Percentiles rank a stretch among this genome's conserved stretches.
Evolutionary conservation across 2,329 filamentous ascomycete genomes (phyloP).

Genomic region (Fusarium algeriense): DNA sequence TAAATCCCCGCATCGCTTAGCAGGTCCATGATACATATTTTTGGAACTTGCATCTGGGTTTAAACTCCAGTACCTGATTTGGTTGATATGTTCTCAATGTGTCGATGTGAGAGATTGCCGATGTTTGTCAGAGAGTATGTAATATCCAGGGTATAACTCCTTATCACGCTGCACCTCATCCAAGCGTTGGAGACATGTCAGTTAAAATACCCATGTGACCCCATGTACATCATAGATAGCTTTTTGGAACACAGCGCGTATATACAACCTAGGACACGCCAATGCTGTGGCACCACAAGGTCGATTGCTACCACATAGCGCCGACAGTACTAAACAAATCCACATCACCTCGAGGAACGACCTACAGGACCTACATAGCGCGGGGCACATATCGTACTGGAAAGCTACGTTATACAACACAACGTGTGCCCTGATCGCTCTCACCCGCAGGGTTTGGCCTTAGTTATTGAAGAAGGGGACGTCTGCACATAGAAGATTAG

Average conservation of each 20-base stretch:
- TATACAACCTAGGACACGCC: conserved; percentile 5
- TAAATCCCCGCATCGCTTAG: background rate
- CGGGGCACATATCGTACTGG: conserved; percentile 7
- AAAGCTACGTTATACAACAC: conserved; percentile 1
- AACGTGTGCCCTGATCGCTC: background rate
- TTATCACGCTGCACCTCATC: background rate
- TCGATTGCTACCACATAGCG: conserved; percentile 11
- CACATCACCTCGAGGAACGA: conserved; percentile 2
- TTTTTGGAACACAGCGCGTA: conserved; percentile 14
- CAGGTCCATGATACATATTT: background rate
- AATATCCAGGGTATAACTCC: too few relatives aligned
- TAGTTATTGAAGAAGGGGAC: background rate
- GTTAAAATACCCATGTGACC: background rate
- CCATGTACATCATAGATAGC: background rate
- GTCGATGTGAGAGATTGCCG: too few relatives aligned
- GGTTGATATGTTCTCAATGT: background rate
- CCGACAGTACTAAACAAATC: conserved; percentile 1
- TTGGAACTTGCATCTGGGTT: background rate
- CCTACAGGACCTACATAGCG: conserved; percentile 6
- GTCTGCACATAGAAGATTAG: background rate
- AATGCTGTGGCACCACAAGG: conserved; percentile 22
- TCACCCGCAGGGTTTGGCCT: background rate
- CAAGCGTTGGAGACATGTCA: background rate
- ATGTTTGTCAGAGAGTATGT: too few relatives aligned
- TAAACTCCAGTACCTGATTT: background rate